Evolutionary conservation across 73 alveolate species (phyloP), one percentile per base, ranked within the genome.

Genomic region (Vitrella brassicaformis): DNA sequence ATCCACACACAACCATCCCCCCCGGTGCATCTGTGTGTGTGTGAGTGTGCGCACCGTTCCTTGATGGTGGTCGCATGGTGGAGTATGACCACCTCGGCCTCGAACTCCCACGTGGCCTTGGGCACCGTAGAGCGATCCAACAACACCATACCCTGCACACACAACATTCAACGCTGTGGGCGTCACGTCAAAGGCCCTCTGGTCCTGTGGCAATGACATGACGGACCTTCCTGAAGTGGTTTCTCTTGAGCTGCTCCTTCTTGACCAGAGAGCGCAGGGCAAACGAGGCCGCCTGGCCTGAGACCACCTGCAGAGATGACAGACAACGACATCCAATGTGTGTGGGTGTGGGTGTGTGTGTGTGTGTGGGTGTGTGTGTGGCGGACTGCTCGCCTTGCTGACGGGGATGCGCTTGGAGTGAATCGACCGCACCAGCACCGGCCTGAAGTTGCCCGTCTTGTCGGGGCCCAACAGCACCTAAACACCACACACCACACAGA

Each of bases 21-120:
- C n/a, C n/a, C n/a, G n/a, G n/a, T n/a, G n/a, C n/a, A n/a, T n/a
- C n/a, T n/a, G n/a, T 73, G 81, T 76, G 89, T n/a, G n/a, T n/a
- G n/a, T n/a, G n/a, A n/a, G n/a, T n/a, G n/a, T n/a, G n/a, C n/a
- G n/a, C n/a, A 94, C 30, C 89, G 86, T 31, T 83, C 89, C 81
- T 91, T 81, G 46, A 95, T 95, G 14, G 98, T 94, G 4, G 98
- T 89, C 27, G 98, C 94, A 74, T 94, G 98, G 87, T 95, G 99
- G 68, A 95, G 88, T 56, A 95, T 92, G 30, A 92, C 93, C 18
- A 92, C 96, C 80, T 96, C 96, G 7, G 94, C 94, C 69, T 90
- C 97, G 73, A 94, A 94, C 70, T 92, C 96, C 78, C 88, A 77
- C 25, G 91, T 83, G 28, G 95, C 86, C 65, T 85, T 81, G 68